Evolutionary conservation across 2,329 filamentous ascomycete genomes (phyloP).

Genomic region (Davidsoniella australis): DNA sequence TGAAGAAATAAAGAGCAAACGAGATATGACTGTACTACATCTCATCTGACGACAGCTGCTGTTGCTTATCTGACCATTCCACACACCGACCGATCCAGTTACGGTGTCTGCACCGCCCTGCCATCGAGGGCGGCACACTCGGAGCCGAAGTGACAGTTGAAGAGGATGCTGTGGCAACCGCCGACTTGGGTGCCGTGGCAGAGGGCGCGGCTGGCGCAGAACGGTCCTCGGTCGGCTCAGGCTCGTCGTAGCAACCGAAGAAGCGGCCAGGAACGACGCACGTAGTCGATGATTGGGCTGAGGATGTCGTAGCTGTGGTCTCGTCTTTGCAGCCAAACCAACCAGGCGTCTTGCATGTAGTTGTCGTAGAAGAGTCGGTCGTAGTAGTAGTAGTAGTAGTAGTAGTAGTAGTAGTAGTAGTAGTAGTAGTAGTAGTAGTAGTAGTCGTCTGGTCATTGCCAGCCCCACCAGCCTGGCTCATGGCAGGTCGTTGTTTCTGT

Average conservation of each 20-base stretch:
- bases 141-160: conserved; percentile 12
- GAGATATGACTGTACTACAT: conserved; percentile 15
- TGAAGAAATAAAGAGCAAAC: not conserved
- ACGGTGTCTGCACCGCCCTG: conserved; percentile 21
- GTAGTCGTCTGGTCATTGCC: conserved; percentile 20
- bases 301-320: conserved; percentile 18
- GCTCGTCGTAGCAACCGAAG: conserved; percentile 30
- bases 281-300: conserved; percentile 17
- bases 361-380: conserved; percentile 27
- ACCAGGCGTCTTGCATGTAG: conserved; percentile 43
- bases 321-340: conserved; percentile 49
- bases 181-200: conserved; percentile 16
- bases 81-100: conserved; percentile 28
- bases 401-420: too few relatives aligned
- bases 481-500: conserved; percentile 15
- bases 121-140: conserved; percentile 9
- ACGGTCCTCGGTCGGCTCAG: conserved; percentile 10
- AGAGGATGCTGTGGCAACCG: conserved; percentile 16
- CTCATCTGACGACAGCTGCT: conserved; percentile 18
- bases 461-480: conserved; percentile 12
- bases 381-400: conserved; percentile 22
- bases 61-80: conserved; percentile 19
- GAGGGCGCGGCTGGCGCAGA: too few relatives aligned
- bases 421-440: too few relatives aligned
- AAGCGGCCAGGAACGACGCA: conserved; percentile 31